Evolutionary conservation across 2,329 filamentous ascomycete species (phyloP), one percentile per base, ranked within the genome.

Genomic region (Aspergillus tanneri): DNA sequence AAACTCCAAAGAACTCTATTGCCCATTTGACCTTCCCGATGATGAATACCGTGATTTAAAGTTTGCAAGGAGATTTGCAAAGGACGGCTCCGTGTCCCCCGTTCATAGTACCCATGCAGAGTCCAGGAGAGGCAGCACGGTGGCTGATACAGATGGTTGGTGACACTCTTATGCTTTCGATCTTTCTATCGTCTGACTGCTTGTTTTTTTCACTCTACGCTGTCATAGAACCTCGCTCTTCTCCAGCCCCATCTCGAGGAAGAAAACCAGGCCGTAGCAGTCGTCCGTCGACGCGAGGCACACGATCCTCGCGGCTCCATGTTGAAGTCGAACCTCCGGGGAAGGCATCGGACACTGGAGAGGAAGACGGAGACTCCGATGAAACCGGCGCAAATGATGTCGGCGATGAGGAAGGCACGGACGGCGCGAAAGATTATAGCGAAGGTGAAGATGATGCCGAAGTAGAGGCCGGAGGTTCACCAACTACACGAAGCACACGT

Each of bases 1-100:
- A 12, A 47, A 52, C 16, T 75, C 54, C 0, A 63, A 79, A 46
- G 79, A 84, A 19, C 77, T 79, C 49, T 88, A 85, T 64, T 77
- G 81, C 45, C 81, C 86, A 21, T 90, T 90, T 57, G 76, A 79
- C 22, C 74, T 89, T 4, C 85, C 85, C 0, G 66, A 74, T 24
- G 68, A 72, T 36, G 72, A 75, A 56, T 76, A 73, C 47, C 71
- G 72, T 28, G 68, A 71, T 19, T 60, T 75, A 65, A 77, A 76
- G 73, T 77, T 77, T 56, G 72, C 72, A 41, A 65, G 69, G 51
- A 59, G 75, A 46, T 53, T 77, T 34, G 72, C 72, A 6, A 67
- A 65, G 48, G 70, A 73, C 49, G 66, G 66, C 10, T 72, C 72
- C n/a, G 62, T 64, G 10, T 75, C 72, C 14, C 73, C 72, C 2